Evolutionary conservation across 768 basidiomycete species (phyloP).

Genomic region (Tylopilus sp.): DNA sequence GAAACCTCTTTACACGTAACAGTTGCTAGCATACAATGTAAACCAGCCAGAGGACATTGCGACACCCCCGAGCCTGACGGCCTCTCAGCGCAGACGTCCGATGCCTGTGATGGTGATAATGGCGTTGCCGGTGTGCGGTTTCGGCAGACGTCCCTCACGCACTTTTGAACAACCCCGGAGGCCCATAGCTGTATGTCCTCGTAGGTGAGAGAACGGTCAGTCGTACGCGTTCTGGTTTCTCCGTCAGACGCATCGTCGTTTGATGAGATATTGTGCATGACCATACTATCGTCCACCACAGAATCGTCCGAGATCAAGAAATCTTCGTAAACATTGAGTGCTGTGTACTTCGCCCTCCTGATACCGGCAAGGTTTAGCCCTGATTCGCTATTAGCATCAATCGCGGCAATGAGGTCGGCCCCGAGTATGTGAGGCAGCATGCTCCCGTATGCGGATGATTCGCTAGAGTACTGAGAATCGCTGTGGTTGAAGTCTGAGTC

Average conservation of each 20-base stretch:
- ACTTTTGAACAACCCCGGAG: slow-evolving; percentile 26
- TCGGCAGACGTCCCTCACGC: slow-evolving; percentile 14
- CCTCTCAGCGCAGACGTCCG: slow-evolving; percentile 27
- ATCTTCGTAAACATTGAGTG: slow-evolving; percentile 7
- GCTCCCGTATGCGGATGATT: slow-evolving; percentile 17
- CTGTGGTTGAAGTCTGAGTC: slow-evolving; percentile 17
- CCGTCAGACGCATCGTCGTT: slow-evolving; percentile 6
- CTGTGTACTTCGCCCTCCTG: background rate
- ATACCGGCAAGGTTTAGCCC: slow-evolving; percentile 12
- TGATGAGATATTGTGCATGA: slow-evolving; percentile 18
- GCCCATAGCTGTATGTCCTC: slow-evolving; percentile 28
- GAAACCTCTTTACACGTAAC: background rate
- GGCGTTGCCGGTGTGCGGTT: slow-evolving; percentile 9
- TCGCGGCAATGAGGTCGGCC: slow-evolving; percentile 25
- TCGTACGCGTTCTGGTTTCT: slow-evolving; percentile 6
- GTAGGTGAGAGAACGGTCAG: slow-evolving; percentile 14
- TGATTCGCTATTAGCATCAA: slow-evolving; percentile 26
- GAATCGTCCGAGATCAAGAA: slow-evolving; percentile 17
- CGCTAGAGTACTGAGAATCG: slow-evolving; percentile 19
- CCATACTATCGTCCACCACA: slow-evolving; percentile 17
- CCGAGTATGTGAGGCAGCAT: slow-evolving; percentile 26
- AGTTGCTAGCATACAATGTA: slow-evolving; percentile 20
- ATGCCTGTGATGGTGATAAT: slow-evolving; percentile 24
- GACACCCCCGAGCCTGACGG: slow-evolving; percentile 20
- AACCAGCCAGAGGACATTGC: slow-evolving; percentile 22